Percentiles rank a stretch among this genome's conserved stretches.
These are phyloP conservation scores for Candida tunisiensis DNA, from an alignment of 1,139 yeast genomes.

Conservation along the genomic window DNA sequence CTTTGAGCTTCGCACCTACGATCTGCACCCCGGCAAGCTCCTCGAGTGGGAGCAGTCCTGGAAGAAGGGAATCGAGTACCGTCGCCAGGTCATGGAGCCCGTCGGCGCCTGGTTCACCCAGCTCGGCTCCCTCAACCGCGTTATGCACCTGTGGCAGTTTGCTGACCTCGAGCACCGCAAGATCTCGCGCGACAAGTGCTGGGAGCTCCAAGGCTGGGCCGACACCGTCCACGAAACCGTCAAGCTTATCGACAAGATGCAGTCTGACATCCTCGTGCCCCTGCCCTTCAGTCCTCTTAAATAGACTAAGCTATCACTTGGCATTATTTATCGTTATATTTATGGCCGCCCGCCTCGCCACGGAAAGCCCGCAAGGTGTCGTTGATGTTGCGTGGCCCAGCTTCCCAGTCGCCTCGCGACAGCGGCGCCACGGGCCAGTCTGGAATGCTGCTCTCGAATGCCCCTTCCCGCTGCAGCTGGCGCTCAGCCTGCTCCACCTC, in stretches of 20 bases:
- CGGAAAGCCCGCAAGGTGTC: too few species aligned
- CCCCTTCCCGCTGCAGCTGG: too few species aligned
- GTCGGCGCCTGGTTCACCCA: conserved; percentile 30
- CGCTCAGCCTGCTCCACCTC: too few species aligned
- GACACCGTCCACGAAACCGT: conserved; percentile 28
- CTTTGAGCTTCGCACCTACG: conserved; percentile 24
- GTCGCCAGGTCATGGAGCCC: conserved; percentile 29
- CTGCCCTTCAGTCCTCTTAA: conserved; percentile 23
- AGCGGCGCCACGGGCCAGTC: too few species aligned
- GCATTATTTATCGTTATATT: too few species aligned
- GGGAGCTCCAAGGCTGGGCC: conserved; percentile 29
- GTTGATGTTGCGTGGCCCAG: too few species aligned
- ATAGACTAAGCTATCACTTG: too few species aligned
- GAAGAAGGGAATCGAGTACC: conserved; percentile 24
- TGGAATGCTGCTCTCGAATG: too few species aligned
- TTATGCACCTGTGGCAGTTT: conserved; percentile 28
- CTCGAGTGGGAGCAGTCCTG: conserved; percentile 27
- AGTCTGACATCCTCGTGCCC: conserved; percentile 23
- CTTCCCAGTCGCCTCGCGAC: too few species aligned
- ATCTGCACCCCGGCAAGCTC: conserved; percentile 22
- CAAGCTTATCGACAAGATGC: conserved; percentile 22
- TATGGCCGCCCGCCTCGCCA: too few species aligned
- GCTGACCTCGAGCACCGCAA: conserved; percentile 26
- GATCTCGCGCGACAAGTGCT: conserved; percentile 23
- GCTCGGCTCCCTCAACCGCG: conserved; percentile 23